These are phyloP conservation scores for Aspergillus glaucus DNA, from an alignment of 2,329 filamentous ascomycete genomes.

Conservation along the genomic window DNA sequence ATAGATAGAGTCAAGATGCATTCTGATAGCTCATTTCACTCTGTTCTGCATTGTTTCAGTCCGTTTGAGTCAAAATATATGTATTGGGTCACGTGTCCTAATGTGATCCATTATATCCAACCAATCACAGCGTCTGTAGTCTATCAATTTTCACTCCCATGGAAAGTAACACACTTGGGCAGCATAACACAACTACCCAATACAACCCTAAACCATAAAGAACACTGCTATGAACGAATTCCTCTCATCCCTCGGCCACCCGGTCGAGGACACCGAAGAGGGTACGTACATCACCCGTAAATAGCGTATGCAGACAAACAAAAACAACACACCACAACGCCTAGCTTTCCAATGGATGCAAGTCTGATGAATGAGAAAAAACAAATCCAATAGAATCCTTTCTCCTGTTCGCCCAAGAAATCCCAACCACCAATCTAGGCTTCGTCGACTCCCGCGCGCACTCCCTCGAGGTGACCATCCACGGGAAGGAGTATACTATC, in stretches of 20 bases:
- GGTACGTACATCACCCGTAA: constrained; percentile 35
- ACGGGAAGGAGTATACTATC: constrained; percentile 64
- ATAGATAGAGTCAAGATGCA: background rate
- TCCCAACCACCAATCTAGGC: constrained; percentile 72
- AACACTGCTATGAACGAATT: constrained; percentile 24
- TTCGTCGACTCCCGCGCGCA: constrained; percentile 70
- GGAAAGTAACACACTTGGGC: too few relatives aligned
- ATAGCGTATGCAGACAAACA: background rate
- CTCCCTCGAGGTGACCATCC: constrained; percentile 61
- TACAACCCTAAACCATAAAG: too few relatives aligned
- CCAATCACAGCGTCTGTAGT: too few relatives aligned
- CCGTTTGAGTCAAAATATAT: too few relatives aligned
- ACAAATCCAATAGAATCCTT: constrained; percentile 64
- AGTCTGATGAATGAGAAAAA: background rate
- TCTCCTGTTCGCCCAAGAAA: constrained; percentile 69
- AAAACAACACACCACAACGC: background rate
- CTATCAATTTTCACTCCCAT: too few relatives aligned
- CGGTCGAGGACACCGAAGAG: constrained; percentile 55
- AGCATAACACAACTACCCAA: too few relatives aligned
- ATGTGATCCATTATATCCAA: too few relatives aligned
- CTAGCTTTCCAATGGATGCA: background rate
- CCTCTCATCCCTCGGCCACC: constrained; percentile 40
- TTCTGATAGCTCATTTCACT: too few relatives aligned
- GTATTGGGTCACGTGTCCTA: too few relatives aligned
- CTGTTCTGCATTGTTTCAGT: too few relatives aligned